Base-by-base conservation (phyloP, 257 asterid genomes). In the Nicotiana sylvestris region DNA sequence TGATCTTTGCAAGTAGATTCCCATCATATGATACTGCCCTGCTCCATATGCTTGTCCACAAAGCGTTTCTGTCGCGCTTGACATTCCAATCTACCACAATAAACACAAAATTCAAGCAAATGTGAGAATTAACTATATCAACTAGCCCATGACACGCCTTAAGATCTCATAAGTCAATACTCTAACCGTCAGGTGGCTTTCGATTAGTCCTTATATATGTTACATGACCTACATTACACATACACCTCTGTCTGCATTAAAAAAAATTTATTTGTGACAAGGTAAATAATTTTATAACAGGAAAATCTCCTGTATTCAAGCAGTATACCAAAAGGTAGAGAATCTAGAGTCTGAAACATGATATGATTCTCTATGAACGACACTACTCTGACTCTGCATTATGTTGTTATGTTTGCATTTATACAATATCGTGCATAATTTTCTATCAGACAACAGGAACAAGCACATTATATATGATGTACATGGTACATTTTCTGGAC, bases 21-120 rank as follows among this genome's bases (percentile, higher is more conserved):
- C 98, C 97, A 95, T 89, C 98, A 95, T 95, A 68, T 95, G 98
- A 86, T 89, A 65, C 66, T 95, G 98, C 81, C 91, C 93, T 39
- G 98, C 98, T 65, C 98, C 98, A 76, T 33, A 93, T 61, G 98
- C 95, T 90, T 95, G 98, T 72, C 98, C 98, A 60, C 98, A 95
- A 0, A 95, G 94, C n/a, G 98, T 95, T 83, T 95, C 98, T 2
- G 98, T 95, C 53, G 98, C 98, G 87, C 98, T 95, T 6, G 98
- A 93, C 98, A 95, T 95, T 81, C 98, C 98, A 80, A 95, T 84
- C 98, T 95, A 92, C 81, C 81, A 55, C 53, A 85, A n/a, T 12
- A 64, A 69, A 49, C 25, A 61, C 3, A 25, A 79, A 66, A 46
- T 9, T 76, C 30, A 57, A 49, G 66, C 32, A 61, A 18, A 53